Conservation (phyloP, 106 monocot genomes). For the Allium sativum region DNA sequence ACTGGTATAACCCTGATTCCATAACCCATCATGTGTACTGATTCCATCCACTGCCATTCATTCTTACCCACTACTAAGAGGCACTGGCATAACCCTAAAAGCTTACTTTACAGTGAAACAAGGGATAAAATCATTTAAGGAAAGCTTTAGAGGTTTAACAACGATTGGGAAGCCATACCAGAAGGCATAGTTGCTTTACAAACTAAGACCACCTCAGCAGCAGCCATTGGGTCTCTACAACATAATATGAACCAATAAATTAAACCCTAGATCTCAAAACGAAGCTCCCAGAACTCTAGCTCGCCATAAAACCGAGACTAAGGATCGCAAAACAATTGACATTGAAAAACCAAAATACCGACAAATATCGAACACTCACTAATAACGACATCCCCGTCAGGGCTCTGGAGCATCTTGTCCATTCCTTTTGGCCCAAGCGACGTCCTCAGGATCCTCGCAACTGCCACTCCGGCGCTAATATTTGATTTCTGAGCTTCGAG, state of each 20-base stretch:
- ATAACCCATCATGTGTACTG: no score
- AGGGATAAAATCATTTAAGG: no score
- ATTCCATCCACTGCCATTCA: no score
- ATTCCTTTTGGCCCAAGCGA: constrained; percentile 95
- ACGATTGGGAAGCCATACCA: no score
- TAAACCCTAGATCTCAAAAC: background rate
- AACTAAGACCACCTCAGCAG: no score
- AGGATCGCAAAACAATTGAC: background rate
- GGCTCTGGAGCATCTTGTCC: constrained; percentile 99
- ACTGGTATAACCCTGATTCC: no score
- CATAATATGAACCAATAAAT: background rate
- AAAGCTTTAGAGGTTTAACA: no score
- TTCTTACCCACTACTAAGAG: no score
- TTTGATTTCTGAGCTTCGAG: constrained; percentile 95
- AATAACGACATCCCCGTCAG: constrained; percentile 91
- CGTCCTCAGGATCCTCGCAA: constrained; percentile 75
- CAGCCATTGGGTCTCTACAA: no score
- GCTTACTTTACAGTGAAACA: no score
- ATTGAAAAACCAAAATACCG: background rate
- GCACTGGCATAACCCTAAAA: no score
- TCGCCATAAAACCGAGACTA: background rate
- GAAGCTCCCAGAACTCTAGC: background rate
- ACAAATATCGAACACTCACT: constrained; percentile 20
- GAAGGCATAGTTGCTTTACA: no score
- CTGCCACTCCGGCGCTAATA: constrained; percentile 72